Conservation (phyloP, 257 asterid genomes). For the Lavandula angustifolia region DNA sequence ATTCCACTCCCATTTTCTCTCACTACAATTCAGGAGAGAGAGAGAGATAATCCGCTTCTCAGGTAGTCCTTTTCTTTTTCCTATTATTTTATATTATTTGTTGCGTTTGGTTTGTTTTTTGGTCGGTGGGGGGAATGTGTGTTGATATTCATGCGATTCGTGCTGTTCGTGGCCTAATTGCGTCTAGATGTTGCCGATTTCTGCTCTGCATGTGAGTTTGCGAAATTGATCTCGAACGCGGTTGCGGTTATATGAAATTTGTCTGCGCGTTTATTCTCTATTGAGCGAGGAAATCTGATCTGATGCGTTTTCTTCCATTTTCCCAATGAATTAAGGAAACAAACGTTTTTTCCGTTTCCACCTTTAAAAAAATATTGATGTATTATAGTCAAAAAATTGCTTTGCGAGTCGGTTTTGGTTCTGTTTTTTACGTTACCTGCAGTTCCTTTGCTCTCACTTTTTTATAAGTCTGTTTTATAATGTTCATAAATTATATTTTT, state of each 20-base stretch:
- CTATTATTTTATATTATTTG: neutral
- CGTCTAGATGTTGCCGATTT: constrained; percentile 2
- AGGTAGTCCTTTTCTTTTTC: constrained; percentile 27
- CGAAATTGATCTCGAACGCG: constrained; percentile 22
- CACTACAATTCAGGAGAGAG: neutral
- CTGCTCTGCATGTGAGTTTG: constrained; percentile 17
- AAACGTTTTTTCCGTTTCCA: neutral
- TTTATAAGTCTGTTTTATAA: neutral
- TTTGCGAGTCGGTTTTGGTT: neutral
- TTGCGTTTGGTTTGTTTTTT: neutral
- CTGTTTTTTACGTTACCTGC: constrained; percentile 14
- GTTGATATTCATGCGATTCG: constrained; percentile 27
- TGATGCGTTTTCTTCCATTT: neutral
- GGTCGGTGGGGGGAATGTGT: constrained; percentile 25
- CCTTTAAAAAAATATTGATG: neutral
- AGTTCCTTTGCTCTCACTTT: neutral
- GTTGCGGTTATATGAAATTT: constrained; percentile 5
- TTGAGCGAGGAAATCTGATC: neutral
- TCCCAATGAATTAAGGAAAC: constrained; percentile 21
- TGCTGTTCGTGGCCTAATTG: constrained; percentile 1
- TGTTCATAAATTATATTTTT: neutral
- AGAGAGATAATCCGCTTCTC: neutral
- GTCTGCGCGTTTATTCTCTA: neutral
- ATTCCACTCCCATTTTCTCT: neutral
- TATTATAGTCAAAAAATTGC: constrained; percentile 3